Percentiles rank a stretch among this genome's conserved stretches.
phyloP scores from a whole-genome alignment of 768 basidiomycete species.

The Infundibulicybe gibba region DNA sequence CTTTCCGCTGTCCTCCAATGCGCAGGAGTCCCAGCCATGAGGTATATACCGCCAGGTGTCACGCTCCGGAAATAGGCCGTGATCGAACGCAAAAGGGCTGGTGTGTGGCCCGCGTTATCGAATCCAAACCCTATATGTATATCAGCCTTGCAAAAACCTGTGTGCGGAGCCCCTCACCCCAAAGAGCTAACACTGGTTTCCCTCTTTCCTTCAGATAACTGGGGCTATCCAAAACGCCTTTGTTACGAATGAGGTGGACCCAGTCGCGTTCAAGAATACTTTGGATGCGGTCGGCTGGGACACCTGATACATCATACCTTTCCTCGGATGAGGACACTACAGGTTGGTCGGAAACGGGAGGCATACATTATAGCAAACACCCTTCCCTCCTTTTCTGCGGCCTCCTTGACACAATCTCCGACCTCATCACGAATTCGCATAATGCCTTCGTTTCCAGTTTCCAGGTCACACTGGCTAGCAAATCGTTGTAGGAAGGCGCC shows the following conservation, averaged over 20 bases:
- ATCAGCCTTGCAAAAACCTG: conserved; percentile 1
- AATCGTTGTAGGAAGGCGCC: conserved; percentile 84
- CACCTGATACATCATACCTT: conserved; percentile 86
- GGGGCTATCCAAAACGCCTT: conserved; percentile 64
- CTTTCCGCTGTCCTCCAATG: conserved; percentile 71
- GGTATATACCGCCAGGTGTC: conserved; percentile 71
- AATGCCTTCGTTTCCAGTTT: conserved; percentile 51
- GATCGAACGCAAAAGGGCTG: conserved; percentile 52
- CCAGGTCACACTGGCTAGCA: conserved; percentile 60
- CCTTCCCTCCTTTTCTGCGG: conserved; percentile 76
- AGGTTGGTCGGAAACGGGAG: not conserved
- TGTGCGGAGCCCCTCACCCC: conserved; percentile 56
- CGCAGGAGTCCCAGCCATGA: conserved; percentile 67
- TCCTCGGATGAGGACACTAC: not conserved
- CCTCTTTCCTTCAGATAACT: conserved; percentile 71
- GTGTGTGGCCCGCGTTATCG: conserved; percentile 55
- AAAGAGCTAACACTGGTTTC: conserved; percentile 67
- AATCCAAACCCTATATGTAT: conserved; percentile 61
- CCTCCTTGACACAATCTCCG: conserved; percentile 62
- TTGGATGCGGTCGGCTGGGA: conserved; percentile 68
- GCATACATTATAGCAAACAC: conserved; percentile 84
- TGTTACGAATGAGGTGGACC: conserved; percentile 61
- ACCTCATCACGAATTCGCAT: conserved; percentile 69
- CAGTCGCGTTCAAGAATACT: conserved; percentile 69
- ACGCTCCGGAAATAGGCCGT: conserved; percentile 52